Evolutionary conservation across 2,329 filamentous ascomycete genomes (phyloP).

Genomic region (Stagonosporopsis vannaccii): DNA sequence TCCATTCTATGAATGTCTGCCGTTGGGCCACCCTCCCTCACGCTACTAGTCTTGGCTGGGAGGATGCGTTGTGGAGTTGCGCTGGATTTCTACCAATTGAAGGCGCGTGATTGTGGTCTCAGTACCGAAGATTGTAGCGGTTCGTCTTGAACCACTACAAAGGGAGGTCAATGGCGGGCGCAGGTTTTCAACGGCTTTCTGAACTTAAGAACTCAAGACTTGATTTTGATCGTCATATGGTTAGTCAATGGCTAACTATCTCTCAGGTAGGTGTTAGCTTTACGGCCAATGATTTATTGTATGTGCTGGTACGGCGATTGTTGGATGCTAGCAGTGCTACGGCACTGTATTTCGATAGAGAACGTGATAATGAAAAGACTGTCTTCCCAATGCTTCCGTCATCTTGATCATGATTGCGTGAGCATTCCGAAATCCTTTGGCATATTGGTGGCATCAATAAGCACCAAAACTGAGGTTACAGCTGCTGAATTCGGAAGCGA

Average conservation of each 20-base stretch:
- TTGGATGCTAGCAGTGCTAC: too few relatives aligned
- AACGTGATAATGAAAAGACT: not conserved
- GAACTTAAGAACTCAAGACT: slow-evolving; percentile 48
- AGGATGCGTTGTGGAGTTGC: slow-evolving; percentile 82
- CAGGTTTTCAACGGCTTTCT: slow-evolving; percentile 74
- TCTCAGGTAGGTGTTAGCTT: slow-evolving; percentile 11
- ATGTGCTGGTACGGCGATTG: not conserved
- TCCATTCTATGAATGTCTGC: slow-evolving; percentile 68
- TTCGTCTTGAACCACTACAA: slow-evolving; percentile 55
- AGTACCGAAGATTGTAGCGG: slow-evolving; percentile 42
- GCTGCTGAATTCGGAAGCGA: slow-evolving; percentile 8
- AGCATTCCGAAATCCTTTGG: not conserved
- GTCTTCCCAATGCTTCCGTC: not conserved
- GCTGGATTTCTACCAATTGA: slow-evolving; percentile 49
- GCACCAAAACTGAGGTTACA: slow-evolving; percentile 5
- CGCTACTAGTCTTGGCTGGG: slow-evolving; percentile 63
- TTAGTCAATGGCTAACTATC: slow-evolving; percentile 21
- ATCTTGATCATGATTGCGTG: not conserved
- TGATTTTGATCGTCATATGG: slow-evolving; percentile 5
- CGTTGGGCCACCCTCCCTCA: slow-evolving; percentile 77
- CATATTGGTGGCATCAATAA: slow-evolving; percentile 11
- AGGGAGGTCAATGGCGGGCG: slow-evolving; percentile 60
- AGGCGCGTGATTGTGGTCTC: slow-evolving; percentile 66
- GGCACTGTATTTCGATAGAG: not conserved
- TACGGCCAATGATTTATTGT: not conserved